phyloP scores from a whole-genome alignment of 805 yeast genomes.

The Barnettozyma sucrosica region DNA sequence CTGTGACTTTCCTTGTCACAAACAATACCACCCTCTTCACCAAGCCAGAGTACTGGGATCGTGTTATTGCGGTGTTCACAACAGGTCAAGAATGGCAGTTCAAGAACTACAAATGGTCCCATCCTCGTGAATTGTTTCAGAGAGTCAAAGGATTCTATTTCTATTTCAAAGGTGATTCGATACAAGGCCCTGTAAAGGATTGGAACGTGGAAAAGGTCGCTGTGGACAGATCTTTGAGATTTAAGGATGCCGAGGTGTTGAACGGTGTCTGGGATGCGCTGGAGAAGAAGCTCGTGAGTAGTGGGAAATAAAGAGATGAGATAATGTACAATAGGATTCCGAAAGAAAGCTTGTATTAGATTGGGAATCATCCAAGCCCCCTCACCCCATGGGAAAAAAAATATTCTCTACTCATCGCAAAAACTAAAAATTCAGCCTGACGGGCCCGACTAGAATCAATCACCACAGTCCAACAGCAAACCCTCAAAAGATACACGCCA shows the following conservation, averaged over 20 bases:
- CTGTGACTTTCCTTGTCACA: conserved; percentile 67
- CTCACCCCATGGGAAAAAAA: too few relatives aligned
- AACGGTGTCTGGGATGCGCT: conserved; percentile 80
- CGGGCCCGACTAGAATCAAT: too few relatives aligned
- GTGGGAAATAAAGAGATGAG: conserved; percentile 1
- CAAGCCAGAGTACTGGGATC: conserved; percentile 96
- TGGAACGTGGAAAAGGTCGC: conserved; percentile 86
- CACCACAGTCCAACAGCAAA: neutral
- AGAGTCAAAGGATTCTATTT: conserved; percentile 78
- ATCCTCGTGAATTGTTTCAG: conserved; percentile 77
- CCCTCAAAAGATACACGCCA: neutral
- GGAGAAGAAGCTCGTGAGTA: conserved; percentile 41
- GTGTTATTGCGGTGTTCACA: conserved; percentile 92
- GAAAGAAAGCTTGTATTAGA: neutral
- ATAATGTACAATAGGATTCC: neutral
- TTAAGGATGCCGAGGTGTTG: conserved; percentile 82
- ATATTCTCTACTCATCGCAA: neutral
- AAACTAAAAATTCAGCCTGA: neutral
- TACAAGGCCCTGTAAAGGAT: conserved; percentile 67
- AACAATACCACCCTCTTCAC: conserved; percentile 82
- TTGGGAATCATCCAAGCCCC: too few relatives aligned
- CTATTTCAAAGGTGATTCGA: conserved; percentile 68
- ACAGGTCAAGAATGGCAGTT: conserved; percentile 99
- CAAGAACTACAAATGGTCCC: conserved; percentile 74
- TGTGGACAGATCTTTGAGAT: conserved; percentile 77